phyloP scores from a whole-genome alignment of 108 stramenopile species.

The Fistulifera pelliculosa region DNA sequence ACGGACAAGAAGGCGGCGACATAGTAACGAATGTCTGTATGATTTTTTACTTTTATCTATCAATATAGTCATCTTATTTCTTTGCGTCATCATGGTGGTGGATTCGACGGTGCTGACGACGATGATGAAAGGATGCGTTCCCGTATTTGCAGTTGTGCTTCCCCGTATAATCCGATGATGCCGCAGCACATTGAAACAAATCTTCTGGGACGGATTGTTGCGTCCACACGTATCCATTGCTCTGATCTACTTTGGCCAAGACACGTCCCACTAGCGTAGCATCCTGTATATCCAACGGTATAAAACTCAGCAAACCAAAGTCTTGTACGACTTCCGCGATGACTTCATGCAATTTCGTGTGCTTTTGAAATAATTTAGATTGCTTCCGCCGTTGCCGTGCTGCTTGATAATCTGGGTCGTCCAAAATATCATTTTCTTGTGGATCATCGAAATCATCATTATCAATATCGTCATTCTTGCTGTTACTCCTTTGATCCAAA shows the following conservation, averaged over 20 bases:
- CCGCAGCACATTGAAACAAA: no score
- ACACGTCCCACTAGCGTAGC: slow-evolving; percentile 76
- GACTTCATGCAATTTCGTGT: slow-evolving; percentile 45
- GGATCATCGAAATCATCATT: no score
- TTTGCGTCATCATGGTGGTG: no score
- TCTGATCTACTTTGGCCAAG: slow-evolving; percentile 68
- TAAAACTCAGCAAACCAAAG: slow-evolving; percentile 63
- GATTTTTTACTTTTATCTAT: no score
- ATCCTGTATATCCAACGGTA: slow-evolving; percentile 67
- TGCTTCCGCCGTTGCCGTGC: slow-evolving; percentile 40
- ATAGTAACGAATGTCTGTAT: no score
- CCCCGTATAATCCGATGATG: no score
- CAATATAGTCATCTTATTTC: no score
- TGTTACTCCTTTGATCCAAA: slow-evolving; percentile 37
- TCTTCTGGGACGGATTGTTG: neutral
- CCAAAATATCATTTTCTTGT: slow-evolving; percentile 35
- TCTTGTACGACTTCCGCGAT: slow-evolving; percentile 78
- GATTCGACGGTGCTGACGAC: no score
- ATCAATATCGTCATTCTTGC: slow-evolving; percentile 15
- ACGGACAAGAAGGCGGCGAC: no score
- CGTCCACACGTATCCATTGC: slow-evolving; percentile 76
- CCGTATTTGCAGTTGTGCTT: no score
- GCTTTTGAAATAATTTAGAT: slow-evolving; percentile 49
- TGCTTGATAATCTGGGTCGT: slow-evolving; percentile 67
- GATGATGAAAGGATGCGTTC: no score